Base-by-base conservation (phyloP, 1,139 yeast genomes). In the Hanseniaspora sp. region DNA sequence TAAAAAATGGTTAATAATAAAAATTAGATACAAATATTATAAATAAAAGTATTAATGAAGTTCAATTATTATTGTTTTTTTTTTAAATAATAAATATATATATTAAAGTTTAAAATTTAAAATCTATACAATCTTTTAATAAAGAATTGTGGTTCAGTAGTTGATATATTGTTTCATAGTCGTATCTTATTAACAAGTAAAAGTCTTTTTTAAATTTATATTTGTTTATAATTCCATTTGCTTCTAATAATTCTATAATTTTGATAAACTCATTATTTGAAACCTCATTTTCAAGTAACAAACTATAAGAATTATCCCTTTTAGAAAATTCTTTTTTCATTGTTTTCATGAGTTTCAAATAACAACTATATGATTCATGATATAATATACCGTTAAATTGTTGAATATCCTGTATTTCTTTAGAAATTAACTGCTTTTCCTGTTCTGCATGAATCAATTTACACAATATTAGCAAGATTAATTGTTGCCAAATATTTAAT, bases 401-500 rank as follows among this genome's bases (percentile, higher is more conserved):
- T 7, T 13, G n/a, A 31, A 5, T 6, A 9, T n/a, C 15, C 8
- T 11, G 30, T 9, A 30, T 43, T 4, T 30, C 13, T 8, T 31
- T 30, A 7, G 12, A 7, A 8, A 6, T 3, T 5, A 43, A 7
- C 11, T 30, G 35, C 6, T 30, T 11, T 6, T 4, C 4, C 6
- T 31, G 7, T 31, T 43, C 46, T 1, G 6, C n/a, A 5, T 43
- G n/a, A 8, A 43, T 30, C 28, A 43, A 15, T 23, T 40, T 51
- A 30, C 54, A 51, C 3, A 51, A 12, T 8, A 51, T 28, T 7
- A 51, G 29, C 17, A 51, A 29, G 7, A 51, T 29, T 31, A 51
- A 31, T 7, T 51, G 54, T 12, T 51, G 54, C 54, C 54, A 51
- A 17, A 51, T 45, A 23, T 45, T 51, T 42, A 51, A 39, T 33